phyloP scores from a whole-genome alignment of 345 rosid species.

The Acer yangbiense region DNA sequence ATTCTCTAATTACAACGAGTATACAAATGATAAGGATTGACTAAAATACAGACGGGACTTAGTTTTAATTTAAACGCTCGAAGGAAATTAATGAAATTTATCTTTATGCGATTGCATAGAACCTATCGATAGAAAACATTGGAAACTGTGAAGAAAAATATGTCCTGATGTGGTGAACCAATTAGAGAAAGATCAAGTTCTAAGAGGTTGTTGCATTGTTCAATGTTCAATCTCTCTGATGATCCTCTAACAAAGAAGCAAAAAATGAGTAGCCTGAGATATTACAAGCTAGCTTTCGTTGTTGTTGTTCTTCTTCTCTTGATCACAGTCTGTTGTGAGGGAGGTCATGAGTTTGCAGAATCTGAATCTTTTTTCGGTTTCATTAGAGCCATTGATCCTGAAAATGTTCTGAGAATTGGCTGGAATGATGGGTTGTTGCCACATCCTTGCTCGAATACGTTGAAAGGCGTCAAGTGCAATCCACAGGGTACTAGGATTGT shows the following conservation, averaged over 20 bases:
- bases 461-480: constrained; percentile 18
- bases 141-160: constrained; percentile 30
- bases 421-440: neutral
- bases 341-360: constrained; percentile 38
- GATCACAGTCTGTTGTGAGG: constrained; percentile 18
- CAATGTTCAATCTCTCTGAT: constrained; percentile 15
- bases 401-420: constrained; percentile 22
- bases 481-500: constrained; percentile 22
- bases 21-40: too few species aligned
- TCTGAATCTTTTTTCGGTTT: constrained; percentile 29
- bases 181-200: constrained; percentile 4
- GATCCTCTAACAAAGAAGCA: neutral
- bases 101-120: too few species aligned
- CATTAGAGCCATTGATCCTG: constrained; percentile 39
- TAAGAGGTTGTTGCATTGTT: neutral
- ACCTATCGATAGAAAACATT: constrained; percentile 11
- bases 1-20: too few species aligned
- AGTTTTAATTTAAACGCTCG: too few species aligned
- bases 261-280: constrained; percentile 27
- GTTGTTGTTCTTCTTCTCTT: constrained; percentile 18
- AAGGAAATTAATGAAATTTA: too few species aligned
- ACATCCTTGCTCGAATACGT: constrained; percentile 27
- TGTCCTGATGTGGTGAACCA: constrained; percentile 25
- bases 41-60: too few species aligned
- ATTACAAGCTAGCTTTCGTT: neutral